A percentile compares a stretch with the other conserved stretches of the same genome.
These are phyloP conservation scores for Ettlia oleoabundans DNA, from an alignment of 139 green algal species.

Conservation along the genomic window DNA sequence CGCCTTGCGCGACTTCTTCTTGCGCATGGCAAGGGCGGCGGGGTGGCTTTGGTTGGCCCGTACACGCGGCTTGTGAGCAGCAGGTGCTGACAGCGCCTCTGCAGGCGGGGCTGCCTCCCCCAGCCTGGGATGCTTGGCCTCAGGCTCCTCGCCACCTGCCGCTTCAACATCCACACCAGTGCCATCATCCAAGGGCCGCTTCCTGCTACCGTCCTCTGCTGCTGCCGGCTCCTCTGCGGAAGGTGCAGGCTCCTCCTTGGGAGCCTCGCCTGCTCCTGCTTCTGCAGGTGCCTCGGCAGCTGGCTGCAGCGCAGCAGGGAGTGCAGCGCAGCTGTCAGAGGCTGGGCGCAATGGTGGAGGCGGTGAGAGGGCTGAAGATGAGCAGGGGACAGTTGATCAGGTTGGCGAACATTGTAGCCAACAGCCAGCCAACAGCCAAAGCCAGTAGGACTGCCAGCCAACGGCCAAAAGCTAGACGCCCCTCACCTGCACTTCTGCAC, in stretches of 20 bases:
- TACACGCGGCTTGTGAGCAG: neutral
- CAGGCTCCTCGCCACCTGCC: neutral
- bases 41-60: conserved; percentile 12
- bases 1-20: neutral
- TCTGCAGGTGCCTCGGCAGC: neutral
- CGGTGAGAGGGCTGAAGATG: too few species aligned
- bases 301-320: neutral
- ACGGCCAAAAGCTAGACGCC: too few species aligned
- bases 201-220: neutral
- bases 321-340: too few species aligned
- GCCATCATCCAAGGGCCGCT: conserved; percentile 14
- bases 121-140: conserved; percentile 10
- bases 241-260: neutral
- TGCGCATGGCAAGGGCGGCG: neutral
- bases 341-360: too few species aligned
- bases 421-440: too few species aligned
- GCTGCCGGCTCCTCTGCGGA: neutral
- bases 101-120: neutral
- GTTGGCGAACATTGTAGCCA: too few species aligned
- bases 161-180: neutral
- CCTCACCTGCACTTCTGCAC: too few species aligned
- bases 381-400: too few species aligned
- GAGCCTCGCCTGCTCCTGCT: neutral
- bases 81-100: neutral
- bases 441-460: too few species aligned